Conservation (phyloP, 78 protist genomes). For the Dictyostelium purpureum region DNA sequence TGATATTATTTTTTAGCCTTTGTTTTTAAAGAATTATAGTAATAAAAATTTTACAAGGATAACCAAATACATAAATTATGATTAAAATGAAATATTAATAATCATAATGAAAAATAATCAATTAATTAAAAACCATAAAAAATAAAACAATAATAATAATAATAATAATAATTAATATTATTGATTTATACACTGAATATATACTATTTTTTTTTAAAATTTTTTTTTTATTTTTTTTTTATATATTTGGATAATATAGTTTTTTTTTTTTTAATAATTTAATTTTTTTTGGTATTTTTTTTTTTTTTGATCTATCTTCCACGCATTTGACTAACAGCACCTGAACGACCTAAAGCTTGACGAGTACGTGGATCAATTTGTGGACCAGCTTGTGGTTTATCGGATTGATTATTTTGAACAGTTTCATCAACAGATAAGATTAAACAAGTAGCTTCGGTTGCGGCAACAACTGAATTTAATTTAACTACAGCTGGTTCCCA, state of each 20-base stretch:
- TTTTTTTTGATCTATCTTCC: constrained; percentile 48
- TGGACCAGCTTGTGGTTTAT: constrained; percentile 84
- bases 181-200: too few species aligned
- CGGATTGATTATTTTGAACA: constrained; percentile 89
- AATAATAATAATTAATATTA: too few species aligned
- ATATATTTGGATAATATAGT: too few species aligned
- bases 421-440: constrained; percentile 99
- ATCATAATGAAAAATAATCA: too few species aligned
- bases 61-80: too few species aligned
- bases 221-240: not conserved
- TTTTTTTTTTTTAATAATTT: too few species aligned
- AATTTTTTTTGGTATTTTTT: not conserved
- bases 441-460: constrained; percentile 99
- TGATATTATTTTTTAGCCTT: too few species aligned
- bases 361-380: constrained; percentile 67
- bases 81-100: too few species aligned
- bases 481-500: constrained; percentile 99
- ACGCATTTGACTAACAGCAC: constrained; percentile 69
- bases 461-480: constrained; percentile 97
- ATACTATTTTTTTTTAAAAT: not conserved
- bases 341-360: constrained; percentile 68
- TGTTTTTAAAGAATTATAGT: too few species aligned
- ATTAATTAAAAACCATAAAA: too few species aligned
- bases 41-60: too few species aligned
- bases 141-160: too few species aligned